Evolutionary conservation across 176 grass and related monocot genomes (phyloP).

Genomic region (Calamus simplicifolius): DNA sequence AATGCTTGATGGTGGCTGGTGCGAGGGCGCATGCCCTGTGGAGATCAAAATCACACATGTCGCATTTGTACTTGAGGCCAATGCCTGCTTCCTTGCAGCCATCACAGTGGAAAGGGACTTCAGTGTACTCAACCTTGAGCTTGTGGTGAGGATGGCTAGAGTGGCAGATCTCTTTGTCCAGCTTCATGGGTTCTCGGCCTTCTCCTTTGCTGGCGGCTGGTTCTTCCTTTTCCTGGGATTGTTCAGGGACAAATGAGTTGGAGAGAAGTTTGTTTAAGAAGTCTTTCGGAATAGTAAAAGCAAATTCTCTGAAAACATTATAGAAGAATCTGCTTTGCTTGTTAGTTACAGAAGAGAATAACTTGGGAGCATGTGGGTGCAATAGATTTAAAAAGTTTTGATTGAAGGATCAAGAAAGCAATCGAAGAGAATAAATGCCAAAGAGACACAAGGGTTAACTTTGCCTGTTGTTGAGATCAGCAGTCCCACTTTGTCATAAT

Average conservation of each 20-base stretch:
- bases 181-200: conserved; percentile 20
- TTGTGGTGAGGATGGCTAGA: conserved; percentile 28
- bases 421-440: conserved; percentile 26
- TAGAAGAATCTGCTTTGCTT: conserved; percentile 31
- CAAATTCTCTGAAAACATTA: conserved; percentile 18
- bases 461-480: too few relatives aligned
- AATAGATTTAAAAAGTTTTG: conserved; percentile 13
- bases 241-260: background rate
- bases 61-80: conserved; percentile 31
- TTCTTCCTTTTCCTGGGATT: background rate
- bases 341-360: conserved; percentile 23
- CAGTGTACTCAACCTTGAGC: conserved; percentile 32
- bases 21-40: conserved; percentile 28
- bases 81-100: conserved; percentile 29
- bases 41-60: conserved; percentile 27
- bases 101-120: conserved; percentile 25
- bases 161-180: conserved; percentile 30
- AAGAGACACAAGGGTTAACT: conserved; percentile 9
- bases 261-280: background rate
- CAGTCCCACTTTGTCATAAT: too few relatives aligned
- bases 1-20: conserved; percentile 15
- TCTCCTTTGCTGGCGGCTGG: background rate
- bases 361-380: conserved; percentile 9
- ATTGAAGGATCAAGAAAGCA: conserved; percentile 23
- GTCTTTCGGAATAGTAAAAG: background rate